phyloP scores from a whole-genome alignment of 352 stramenopile genomes.

The Pythium pyrilobum region DNA sequence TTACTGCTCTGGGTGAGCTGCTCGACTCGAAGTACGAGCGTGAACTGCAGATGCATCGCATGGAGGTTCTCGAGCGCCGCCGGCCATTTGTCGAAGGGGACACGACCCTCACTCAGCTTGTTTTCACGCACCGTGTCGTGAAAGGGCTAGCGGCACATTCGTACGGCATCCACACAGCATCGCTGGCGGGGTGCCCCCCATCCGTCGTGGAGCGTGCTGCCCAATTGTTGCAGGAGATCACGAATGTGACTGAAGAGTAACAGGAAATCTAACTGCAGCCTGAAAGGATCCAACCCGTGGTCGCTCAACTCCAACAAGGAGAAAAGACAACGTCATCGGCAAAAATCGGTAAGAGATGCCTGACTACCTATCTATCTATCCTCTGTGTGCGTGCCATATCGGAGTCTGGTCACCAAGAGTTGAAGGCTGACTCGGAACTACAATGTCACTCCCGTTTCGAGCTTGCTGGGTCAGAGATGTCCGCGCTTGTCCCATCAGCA shows the following conservation, averaged over 20 bases:
- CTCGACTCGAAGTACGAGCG: conserved; percentile 25
- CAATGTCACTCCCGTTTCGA: too few relatives aligned
- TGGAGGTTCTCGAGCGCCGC: conserved; percentile 53
- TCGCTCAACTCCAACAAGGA: background rate
- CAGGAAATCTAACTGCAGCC: too few relatives aligned
- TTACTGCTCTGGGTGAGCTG: conserved; percentile 53
- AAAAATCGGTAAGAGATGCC: too few relatives aligned
- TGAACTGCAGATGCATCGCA: conserved; percentile 54
- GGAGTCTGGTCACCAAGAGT: too few relatives aligned
- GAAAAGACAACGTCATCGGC: too few relatives aligned
- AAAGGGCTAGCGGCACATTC: conserved; percentile 62
- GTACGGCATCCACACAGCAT: conserved; percentile 75
- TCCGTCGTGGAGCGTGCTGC: conserved; percentile 42
- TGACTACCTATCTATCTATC: too few relatives aligned
- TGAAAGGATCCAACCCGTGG: too few relatives aligned
- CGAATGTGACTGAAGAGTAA: background rate
- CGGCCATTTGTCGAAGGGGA: background rate
- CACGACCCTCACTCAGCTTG: conserved; percentile 25
- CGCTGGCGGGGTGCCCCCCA: conserved; percentile 56
- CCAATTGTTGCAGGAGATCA: conserved; percentile 36
- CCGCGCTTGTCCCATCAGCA: too few relatives aligned
- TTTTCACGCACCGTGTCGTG: conserved; percentile 78
- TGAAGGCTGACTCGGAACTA: too few relatives aligned
- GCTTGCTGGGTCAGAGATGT: too few relatives aligned
- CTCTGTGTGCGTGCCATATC: too few relatives aligned